Conservation (phyloP, 306 rosid genomes). For the Inga laurina region DNA sequence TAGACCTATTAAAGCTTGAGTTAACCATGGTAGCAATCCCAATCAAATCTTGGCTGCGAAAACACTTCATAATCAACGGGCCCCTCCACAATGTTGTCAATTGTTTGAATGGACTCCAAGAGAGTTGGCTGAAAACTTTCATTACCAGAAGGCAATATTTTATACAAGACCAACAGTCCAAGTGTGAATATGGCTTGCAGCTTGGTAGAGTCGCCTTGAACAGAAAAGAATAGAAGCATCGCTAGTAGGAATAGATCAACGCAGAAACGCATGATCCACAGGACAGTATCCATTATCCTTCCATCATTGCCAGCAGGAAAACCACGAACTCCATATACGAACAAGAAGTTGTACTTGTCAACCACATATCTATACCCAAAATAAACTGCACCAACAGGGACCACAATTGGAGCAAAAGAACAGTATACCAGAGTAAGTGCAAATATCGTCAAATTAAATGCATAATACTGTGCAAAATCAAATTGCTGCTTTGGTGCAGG, state of each 20-base stretch:
- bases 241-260: conserved; percentile 80
- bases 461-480: conserved; percentile 96
- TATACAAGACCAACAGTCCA: conserved; percentile 70
- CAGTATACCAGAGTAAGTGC: conserved; percentile 88
- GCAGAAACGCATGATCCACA: conserved; percentile 87
- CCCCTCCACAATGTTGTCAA: conserved; percentile 69
- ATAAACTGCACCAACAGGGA: conserved; percentile 87
- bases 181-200: conserved; percentile 96
- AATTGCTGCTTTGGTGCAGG: conserved; percentile 87
- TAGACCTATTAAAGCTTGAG: conserved; percentile 26
- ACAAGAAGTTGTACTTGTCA: conserved; percentile 93
- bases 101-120: conserved; percentile 78
- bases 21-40: conserved; percentile 78
- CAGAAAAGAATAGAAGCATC: conserved; percentile 94
- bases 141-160: conserved; percentile 68
- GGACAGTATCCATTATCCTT: conserved; percentile 85
- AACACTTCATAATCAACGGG: conserved; percentile 83
- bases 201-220: conserved; percentile 88
- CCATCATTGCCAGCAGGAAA: conserved; percentile 98
- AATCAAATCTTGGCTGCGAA: conserved; percentile 92
- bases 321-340: conserved; percentile 86
- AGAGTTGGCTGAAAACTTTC: conserved; percentile 65
- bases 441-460: conserved; percentile 88
- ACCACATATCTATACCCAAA: conserved; percentile 95
- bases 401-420: conserved; percentile 87